Evolutionary conservation across 768 basidiomycete species (phyloP), one percentile per base, ranked within the genome.

Genomic region (Rhodotorula diobovata): DNA sequence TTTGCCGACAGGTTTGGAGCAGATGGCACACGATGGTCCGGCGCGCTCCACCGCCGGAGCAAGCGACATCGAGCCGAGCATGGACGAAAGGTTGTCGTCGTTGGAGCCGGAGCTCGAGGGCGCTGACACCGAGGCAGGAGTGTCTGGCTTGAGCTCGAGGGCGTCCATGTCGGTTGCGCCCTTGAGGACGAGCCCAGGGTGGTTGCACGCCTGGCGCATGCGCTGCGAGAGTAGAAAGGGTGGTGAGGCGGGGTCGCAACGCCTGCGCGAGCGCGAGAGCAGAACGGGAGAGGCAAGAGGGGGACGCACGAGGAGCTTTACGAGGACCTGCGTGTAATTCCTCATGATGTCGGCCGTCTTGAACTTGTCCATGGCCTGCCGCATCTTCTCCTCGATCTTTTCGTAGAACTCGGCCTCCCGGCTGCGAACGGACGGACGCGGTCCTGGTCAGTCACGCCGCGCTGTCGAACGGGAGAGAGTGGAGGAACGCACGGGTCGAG

Each of bases 321-420:
- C 80, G 63, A 83, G 72, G 25, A 82, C 79, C 7, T 78, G 78
- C 1, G 80, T 81, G 64, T 81, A 82, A 66, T 82, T 81, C 16
- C 64, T n/a, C 69, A 80, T 84, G 58, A 84, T 83, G 37, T 85
- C 82, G 9, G 81, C 80, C 63, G 82, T 80, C 65, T 82, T 80
- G 80, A 88, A 84, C 55, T 90, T 83, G 77, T 88, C 88, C 77
- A 94, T 85, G 0, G 78, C 79, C 53, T 82, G 67, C 7, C 76
- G 73, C 46, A 82, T 82, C 81, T 88, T 87, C 25, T 71, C 69
- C 53, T 78, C 90, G 88, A 50, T 93, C 81, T 1, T 53, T 8
- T 83, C 79, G 78, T 98, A 98, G 80, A 98, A 98, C 28, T 83
- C 84, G 56, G 85, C 83, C 79, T 99, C 96, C 0, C 87, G 84